A percentile compares a stretch with the other conserved stretches of the same genome.
Evolutionary conservation across 2,329 filamentous ascomycete genomes (phyloP).

Genomic region (Tolypocladium capitatum): DNA sequence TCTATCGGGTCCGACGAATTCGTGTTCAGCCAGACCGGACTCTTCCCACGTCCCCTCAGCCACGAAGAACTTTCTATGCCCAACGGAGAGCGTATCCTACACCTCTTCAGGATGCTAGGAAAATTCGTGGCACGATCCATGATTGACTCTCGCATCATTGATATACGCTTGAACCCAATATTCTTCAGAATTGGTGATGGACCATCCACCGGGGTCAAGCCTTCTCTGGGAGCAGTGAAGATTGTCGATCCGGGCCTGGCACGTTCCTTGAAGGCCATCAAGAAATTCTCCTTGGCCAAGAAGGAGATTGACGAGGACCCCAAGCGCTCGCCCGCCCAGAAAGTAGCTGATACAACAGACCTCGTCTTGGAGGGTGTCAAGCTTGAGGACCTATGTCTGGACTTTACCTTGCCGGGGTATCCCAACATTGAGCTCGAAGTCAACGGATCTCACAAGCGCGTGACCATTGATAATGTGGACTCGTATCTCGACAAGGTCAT

Average conservation of each 20-base stretch:
- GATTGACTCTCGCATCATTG: constrained; percentile 96
- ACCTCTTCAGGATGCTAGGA: constrained; percentile 83
- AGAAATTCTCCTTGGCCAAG: constrained; percentile 75
- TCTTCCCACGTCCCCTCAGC: constrained; percentile 87
- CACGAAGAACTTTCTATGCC: constrained; percentile 60
- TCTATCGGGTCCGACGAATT: constrained; percentile 60
- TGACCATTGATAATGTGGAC: constrained; percentile 88
- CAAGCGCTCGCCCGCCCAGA: constrained; percentile 52
- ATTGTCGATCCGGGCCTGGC: constrained; percentile 78
- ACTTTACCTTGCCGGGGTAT: constrained; percentile 92
- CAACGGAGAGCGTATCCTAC: constrained; percentile 74
- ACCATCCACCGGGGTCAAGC: constrained; percentile 47
- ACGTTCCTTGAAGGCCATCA: constrained; percentile 72
- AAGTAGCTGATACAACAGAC: constrained; percentile 52
- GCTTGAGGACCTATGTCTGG: constrained; percentile 78
- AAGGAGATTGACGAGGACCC: constrained; percentile 65
- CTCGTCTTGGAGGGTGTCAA: constrained; percentile 63
- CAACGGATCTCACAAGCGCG: constrained; percentile 57
- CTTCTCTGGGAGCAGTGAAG: constrained; percentile 80
- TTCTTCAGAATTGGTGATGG: constrained; percentile 90
- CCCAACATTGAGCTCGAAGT: constrained; percentile 70
- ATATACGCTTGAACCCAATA: constrained; percentile 91
- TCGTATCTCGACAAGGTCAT: constrained; percentile 79
- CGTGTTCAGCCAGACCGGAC: constrained; percentile 67
- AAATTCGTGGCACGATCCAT: constrained; percentile 97